Base-by-base conservation (phyloP, 2,329 filamentous ascomycete genomes). In the Fusarium sp. region DNA sequence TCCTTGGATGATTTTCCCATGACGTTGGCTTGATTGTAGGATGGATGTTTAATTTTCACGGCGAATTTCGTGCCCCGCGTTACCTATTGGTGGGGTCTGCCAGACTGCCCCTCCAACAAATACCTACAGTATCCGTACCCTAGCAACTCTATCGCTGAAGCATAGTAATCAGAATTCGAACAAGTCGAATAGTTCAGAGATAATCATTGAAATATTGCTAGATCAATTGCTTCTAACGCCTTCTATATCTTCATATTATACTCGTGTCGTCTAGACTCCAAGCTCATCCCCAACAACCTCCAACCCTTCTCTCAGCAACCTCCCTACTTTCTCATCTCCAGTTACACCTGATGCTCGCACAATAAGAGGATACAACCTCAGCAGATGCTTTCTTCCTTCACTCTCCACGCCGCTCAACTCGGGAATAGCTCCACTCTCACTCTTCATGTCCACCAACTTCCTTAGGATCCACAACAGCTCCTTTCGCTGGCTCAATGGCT, bases 1-100 rank as follows among this genome's bases (percentile, higher is more conserved):
- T 99, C 96, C 81, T 99, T 99, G 51, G 95, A 98, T 1, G 96
- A 97, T 79, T 98, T 98, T 1, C 94, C 94, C 94, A 97, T 97
- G 29, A 46, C 80, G 69, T 56, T 10, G 59, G 40, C 50, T 62
- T 58, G 36, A 34, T 38, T 63, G 54, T 50, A 20, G 33, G 63
- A 61, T 58, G 42, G 62, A 65, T 8, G 44, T 67, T 57, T 63
- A 71, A 67, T 69, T 69, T 67, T 69, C 61, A 40, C 56, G 27
- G 60, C 31, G 70, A 72, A 74, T 73, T 74, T 71, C 36, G 64
- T 73, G 74, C 74, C 74, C 74, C 73, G 74, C 73, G 73, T 56
- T 73, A 25, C 23, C 23, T 25, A 60, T 56, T 62, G 40, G 46
- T 62, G 65, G 68, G 68, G 62, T 62, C 50, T 42, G 55, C 36